Percentiles rank a stretch among this genome's conserved stretches.
Conservation (phyloP, 306 rosid species). For the Quercus agrifolia region DNA sequence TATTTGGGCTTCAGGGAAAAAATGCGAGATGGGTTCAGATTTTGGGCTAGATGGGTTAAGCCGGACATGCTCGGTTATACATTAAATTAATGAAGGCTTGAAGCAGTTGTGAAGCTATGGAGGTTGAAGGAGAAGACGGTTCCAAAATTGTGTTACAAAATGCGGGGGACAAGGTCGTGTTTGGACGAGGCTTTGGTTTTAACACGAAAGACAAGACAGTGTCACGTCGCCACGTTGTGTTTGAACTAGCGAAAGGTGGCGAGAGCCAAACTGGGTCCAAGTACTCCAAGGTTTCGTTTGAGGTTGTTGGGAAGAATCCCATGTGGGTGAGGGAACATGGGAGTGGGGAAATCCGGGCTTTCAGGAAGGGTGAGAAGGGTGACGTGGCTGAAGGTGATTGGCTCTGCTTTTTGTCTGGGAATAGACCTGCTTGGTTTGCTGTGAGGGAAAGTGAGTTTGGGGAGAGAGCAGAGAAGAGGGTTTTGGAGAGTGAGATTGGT, state of each 20-base stretch:
- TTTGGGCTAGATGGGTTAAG: too few relatives aligned
- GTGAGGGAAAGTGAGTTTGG: constrained; percentile 27
- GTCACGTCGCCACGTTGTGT: constrained; percentile 59
- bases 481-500: constrained; percentile 15
- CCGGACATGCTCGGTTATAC: too few relatives aligned
- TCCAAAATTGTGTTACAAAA: constrained; percentile 9
- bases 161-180: constrained; percentile 1
- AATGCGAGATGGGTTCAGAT: too few relatives aligned
- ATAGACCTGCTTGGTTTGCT: constrained; percentile 51
- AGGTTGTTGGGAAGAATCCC: constrained; percentile 76
- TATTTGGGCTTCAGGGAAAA: too few relatives aligned
- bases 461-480: constrained; percentile 31
- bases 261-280: constrained; percentile 22
- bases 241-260: constrained; percentile 28
- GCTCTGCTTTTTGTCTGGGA: constrained; percentile 52
- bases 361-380: constrained; percentile 58
- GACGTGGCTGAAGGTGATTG: constrained; percentile 57
- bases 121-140: constrained; percentile 53
- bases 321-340: constrained; percentile 52
- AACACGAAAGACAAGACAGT: constrained; percentile 50
- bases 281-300: constrained; percentile 56
- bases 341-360: constrained; percentile 31
- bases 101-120: constrained; percentile 23
- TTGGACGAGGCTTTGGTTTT: constrained; percentile 72
- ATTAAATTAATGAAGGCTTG: too few relatives aligned